Evolutionary conservation across 257 asterid species (phyloP).

Genomic region (Solanum chmielewskii): DNA sequence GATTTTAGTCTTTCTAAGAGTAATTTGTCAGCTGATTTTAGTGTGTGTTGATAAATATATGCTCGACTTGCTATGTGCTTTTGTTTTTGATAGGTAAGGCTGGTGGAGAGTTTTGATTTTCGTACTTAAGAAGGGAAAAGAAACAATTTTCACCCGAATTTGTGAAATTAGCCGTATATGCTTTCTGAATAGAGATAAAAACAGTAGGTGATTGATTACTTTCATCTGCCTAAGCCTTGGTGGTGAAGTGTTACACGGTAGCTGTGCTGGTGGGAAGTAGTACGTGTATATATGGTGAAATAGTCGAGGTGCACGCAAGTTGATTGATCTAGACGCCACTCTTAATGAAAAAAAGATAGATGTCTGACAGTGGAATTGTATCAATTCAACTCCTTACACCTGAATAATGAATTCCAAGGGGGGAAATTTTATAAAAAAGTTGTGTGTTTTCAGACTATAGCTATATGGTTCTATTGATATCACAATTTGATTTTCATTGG

Average conservation of each 20-base stretch:
- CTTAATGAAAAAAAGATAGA: background rate
- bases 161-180: rapidly evolving
- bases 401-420: background rate
- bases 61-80: background rate
- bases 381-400: background rate
- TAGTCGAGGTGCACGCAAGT: background rate
- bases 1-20: background rate
- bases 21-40: background rate
- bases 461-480: background rate
- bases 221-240: background rate
- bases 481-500: background rate
- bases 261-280: background rate
- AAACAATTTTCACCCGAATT: rapidly evolving
- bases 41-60: background rate
- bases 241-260: background rate
- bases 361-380: background rate
- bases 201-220: background rate
- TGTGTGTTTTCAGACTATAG: background rate
- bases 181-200: background rate
- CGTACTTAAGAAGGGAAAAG: background rate
- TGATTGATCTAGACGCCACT: background rate
- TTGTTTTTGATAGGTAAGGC: background rate
- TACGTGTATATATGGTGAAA: background rate
- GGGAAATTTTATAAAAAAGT: background rate
- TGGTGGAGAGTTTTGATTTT: background rate